Conservation (phyloP, 2,329 filamentous ascomycete genomes). For the Thermoascus crustaceus region DNA sequence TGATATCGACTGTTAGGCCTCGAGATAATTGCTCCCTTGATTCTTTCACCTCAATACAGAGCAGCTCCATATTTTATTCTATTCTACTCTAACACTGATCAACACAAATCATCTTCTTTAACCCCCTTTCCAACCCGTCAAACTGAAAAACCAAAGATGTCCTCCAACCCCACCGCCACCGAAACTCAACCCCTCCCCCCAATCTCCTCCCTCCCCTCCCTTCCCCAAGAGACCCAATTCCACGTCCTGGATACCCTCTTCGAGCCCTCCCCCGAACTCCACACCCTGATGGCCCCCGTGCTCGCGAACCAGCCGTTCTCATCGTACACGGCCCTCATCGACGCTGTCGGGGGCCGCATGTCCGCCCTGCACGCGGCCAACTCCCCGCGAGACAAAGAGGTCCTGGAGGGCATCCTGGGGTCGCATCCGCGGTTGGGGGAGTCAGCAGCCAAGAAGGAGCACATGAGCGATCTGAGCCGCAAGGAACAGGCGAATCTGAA, state of each 20-base stretch:
- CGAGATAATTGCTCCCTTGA: not conserved
- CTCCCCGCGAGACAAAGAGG: constrained; percentile 44
- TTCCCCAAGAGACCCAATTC: constrained; percentile 47
- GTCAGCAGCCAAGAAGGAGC: constrained; percentile 46
- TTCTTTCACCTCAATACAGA: not conserved
- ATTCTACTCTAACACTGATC: not conserved
- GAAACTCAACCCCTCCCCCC: constrained; percentile 44
- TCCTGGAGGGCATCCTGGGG: constrained; percentile 64
- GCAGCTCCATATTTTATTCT: not conserved
- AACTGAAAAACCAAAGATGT: constrained; percentile 3
- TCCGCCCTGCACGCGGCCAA: constrained; percentile 48
- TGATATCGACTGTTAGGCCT: too few species aligned
- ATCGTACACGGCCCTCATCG: constrained; percentile 63
- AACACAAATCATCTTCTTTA: not conserved
- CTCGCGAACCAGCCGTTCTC: constrained; percentile 53
- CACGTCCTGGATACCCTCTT: constrained; percentile 68
- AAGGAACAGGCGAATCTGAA: constrained; percentile 74
- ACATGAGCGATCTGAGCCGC: constrained; percentile 62
- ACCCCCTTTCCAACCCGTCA: constrained; percentile 5
- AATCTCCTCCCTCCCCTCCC: constrained; percentile 47
- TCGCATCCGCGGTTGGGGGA: constrained; percentile 79
- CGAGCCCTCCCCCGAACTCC: constrained; percentile 69
- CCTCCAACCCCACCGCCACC: constrained; percentile 10
- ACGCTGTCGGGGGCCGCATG: constrained; percentile 56
- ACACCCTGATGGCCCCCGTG: constrained; percentile 60